Evolutionary conservation across 371 early-diverging fungal species (phyloP), one percentile per base, ranked within the genome.

Genomic region (Dichotomocladium elegans): DNA sequence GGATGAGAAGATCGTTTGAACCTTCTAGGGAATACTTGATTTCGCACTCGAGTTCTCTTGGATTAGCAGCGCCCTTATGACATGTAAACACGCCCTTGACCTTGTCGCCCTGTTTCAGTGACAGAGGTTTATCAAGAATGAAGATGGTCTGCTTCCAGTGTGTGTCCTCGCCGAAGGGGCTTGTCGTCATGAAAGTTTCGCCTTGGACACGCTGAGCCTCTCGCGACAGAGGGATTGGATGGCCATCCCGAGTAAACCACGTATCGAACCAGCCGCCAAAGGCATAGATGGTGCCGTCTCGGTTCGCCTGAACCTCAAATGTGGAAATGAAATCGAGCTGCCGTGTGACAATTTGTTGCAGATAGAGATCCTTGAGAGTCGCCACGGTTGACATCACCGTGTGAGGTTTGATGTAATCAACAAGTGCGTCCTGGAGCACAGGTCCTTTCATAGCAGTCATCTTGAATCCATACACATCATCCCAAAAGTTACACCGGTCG

Each of bases 221-320:
- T 54, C 57, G 63, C 4, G 72, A 63, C 34, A 66, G 27, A 4
- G 77, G 76, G 11, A 80, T 74, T 12, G 64, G 60, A 47, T 71
- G 68, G 19, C 81, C 81, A 41, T 89, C 87, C 43, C 88, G 74
- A 14, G 86, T 83, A 63, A 93, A 92, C 76, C 80, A 79, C 31
- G 88, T 90, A 68, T 92, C 94, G 65, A 93, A 93, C 81, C 89
- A 93, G 40, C 83, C 83, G 37, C 89, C 79, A 62, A 93, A 83
- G 0, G 88, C 91, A 59, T 87, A 81, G 14, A 91, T 61, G 33
- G 69, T 74, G 51, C 88, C 89, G 57, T 84, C 79, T 12, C 84
- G 64, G 12, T 52, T 55, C 27, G 81, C 71, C 34, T 58, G 68
- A 27, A 92, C 55, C 33, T 82, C 72, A 64, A 91, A 92, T 3